Evolutionary conservation across 2,329 filamentous ascomycete genomes (phyloP).

Genomic region (Xylaria sp.): DNA sequence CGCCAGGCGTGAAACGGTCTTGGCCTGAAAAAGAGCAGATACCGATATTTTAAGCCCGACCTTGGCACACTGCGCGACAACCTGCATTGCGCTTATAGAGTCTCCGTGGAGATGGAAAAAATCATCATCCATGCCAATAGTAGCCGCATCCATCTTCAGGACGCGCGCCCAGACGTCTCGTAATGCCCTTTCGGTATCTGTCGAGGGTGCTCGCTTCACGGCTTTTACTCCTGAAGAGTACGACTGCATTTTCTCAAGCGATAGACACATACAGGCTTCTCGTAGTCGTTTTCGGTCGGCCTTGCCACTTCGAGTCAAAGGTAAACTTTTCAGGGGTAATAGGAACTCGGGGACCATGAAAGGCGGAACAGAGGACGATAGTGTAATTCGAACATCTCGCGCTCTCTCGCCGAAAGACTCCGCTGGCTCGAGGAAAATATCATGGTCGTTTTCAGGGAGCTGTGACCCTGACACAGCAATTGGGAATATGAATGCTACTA

Average conservation of each 20-base stretch:
- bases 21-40: neutral
- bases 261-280: slow-evolving; percentile 41
- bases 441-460: neutral
- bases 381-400: neutral
- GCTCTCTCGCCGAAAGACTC: slow-evolving; percentile 15
- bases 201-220: slow-evolving; percentile 7
- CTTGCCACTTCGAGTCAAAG: slow-evolving; percentile 39
- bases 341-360: slow-evolving; percentile 47
- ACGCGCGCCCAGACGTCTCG: slow-evolving; percentile 48
- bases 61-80: slow-evolving; percentile 47
- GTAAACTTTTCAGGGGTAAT: slow-evolving; percentile 38
- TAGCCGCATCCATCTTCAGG: slow-evolving; percentile 43
- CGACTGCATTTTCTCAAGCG: slow-evolving; percentile 3
- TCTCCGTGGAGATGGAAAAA: slow-evolving; percentile 46
- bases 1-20: neutral
- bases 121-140: slow-evolving; percentile 41
- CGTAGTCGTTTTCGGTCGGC: slow-evolving; percentile 37
- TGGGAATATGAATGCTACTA: neutral
- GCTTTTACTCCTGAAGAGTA: neutral
- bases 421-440: slow-evolving; percentile 2
- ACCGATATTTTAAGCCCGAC: slow-evolving; percentile 41
- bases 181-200: slow-evolving; percentile 1
- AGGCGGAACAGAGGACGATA: slow-evolving; percentile 31
- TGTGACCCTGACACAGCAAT: neutral
- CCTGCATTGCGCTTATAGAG: slow-evolving; percentile 51